Conservation (phyloP, 2,329 filamentous ascomycete genomes). For the Alternaria sp. region DNA sequence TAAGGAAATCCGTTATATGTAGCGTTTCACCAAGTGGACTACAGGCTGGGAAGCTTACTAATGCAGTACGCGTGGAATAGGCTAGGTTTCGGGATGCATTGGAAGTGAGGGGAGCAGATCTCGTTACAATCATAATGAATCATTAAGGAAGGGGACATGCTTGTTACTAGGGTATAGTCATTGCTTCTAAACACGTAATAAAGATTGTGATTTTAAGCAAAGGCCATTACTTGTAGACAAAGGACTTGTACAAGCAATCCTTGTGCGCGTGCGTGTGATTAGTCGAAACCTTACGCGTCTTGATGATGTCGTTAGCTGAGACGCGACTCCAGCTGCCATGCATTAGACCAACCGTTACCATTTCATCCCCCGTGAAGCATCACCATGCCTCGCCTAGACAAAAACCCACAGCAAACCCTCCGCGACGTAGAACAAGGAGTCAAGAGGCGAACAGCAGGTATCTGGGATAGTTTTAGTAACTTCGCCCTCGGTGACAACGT, state of each 20-base stretch:
- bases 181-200: neutral
- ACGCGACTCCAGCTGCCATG: neutral
- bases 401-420: constrained; percentile 53
- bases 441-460: constrained; percentile 57
- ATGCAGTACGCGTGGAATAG: constrained; percentile 8
- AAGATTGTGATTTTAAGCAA: neutral
- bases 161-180: neutral
- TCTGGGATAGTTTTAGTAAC: constrained; percentile 72
- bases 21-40: constrained; percentile 8
- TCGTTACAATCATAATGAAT: neutral
- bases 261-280: neutral
- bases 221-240: neutral
- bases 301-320: constrained; percentile 12
- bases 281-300: neutral
- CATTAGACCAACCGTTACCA: constrained; percentile 2
- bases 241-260: neutral
- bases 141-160: neutral
- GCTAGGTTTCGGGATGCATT: constrained; percentile 12
- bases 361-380: neutral
- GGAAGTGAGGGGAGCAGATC: neutral
- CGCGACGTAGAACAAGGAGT: constrained; percentile 58
- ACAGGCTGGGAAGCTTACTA: constrained; percentile 5
- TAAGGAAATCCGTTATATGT: constrained; percentile 3
- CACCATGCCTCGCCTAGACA: constrained; percentile 44
- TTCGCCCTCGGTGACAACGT: constrained; percentile 79